Base-by-base conservation (phyloP, 495 filamentous ascomycete genomes). In the Podospora conica region DNA sequence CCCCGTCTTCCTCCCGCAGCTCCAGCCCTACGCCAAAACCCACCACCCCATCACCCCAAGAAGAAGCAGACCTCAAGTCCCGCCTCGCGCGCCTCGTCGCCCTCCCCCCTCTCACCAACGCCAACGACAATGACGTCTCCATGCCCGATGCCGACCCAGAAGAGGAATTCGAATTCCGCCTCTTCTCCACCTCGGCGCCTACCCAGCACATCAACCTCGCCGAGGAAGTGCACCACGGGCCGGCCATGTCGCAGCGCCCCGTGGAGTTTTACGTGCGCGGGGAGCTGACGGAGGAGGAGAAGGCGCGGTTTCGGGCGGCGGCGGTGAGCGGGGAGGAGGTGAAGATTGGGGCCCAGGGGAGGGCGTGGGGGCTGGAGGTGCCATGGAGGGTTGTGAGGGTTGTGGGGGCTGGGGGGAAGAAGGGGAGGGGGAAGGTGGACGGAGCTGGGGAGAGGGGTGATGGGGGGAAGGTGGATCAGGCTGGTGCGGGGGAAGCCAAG, bases 381-480 rank as follows among this genome's bases (percentile, higher is more conserved):
- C 83, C 84, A 4, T 87, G 85, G 85, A 77, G 79, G 59, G 83
- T 86, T 31, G 78, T 71, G n/a, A 76, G 64, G 21, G 71, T 81
- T 33, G 68, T 56, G 48, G 66, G 62, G 11, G 53, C 55, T 9
- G 61, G 33, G 23, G 40, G 29, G 57, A 24, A 22, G 18, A 22
- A 9, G 22, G 22, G 3, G 9, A 58, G 12, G 53, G 22, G 22
- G 3, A 4, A 58, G 12, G 53, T 10, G 23, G 23, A 7, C n/a
- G 22, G 9, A 18, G 27, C 31, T 3, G 12, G 53, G 23, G 25
- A 22, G 6, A 22, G 25, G 29, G 29, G 15, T 28, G 1, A 20
- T 3, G 53, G 27, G 20, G 25, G 21, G 5, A 22, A 48, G 11
- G 33, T 11, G n/a, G 61, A n/a, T n/a, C n/a, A n/a, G n/a, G n/a